Evolutionary conservation across 305 asterid species (phyloP), one percentile per base, ranked within the genome.

Genomic region (Solanum aculeatissimum): DNA sequence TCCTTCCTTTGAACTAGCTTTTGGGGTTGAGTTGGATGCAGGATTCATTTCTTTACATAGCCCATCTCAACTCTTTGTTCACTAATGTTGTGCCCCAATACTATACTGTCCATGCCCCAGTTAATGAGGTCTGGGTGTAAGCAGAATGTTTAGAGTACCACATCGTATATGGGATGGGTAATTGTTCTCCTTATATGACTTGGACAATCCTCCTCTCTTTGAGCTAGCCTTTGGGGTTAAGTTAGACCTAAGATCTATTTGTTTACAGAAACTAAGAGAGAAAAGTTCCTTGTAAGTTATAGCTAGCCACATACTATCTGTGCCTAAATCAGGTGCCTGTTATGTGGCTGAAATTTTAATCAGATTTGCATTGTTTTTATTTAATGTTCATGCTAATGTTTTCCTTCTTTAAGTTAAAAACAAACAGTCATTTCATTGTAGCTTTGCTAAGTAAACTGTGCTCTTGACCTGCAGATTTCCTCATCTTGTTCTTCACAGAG

Each of bases 401-500:
- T 70, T 47, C 25, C 42, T 23, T 23, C 49, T 72, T 43, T 8
- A 74, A 14, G 42, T 74, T 23, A 23, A 23, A 15, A 7, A 6
- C 23, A 25, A 23, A 62, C 38, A 8, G 32, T 74, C 9, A 3
- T 14, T 27, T 74, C 42, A 25, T 74, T 27, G 60, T 60, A 15
- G 43, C 25, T 25, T 74, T 27, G 2, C 62, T 74, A 74, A 74
- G 25, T 75, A 42, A 83, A 49, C 62, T 47, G 32, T 19, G 3
- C 79, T 87, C 69, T 85, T 21, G 35, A 62, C 86, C 14, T 93
- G 91, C 98, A 96, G 98, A 95, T 84, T 96, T 96, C 89, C 97
- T 95, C 75, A 96, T 96, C 86, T 86, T 96, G 89, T 96, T 96
- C 94, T 96, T 96, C 90, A 96, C 98, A 54, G 98, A 96, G 91